Evolutionary conservation across 2,329 filamentous ascomycete species (phyloP).

Genomic region (Dactylellina cionopaga): DNA sequence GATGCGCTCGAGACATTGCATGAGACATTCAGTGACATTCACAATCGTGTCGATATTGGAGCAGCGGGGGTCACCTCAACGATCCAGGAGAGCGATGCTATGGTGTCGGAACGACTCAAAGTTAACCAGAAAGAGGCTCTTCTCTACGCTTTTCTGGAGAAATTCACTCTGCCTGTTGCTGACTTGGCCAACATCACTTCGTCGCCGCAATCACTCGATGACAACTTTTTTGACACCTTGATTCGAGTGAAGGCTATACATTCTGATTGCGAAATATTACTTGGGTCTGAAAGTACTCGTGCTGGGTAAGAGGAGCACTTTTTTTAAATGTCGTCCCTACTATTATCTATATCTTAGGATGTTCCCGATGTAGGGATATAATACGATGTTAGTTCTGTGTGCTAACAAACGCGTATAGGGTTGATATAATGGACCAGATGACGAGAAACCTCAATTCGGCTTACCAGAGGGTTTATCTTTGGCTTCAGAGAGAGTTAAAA

Average conservation of each 20-base stretch:
- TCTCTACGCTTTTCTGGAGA: conserved; percentile 77
- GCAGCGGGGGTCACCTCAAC: conserved; percentile 15
- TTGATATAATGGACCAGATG: conserved; percentile 91
- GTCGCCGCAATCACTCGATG: conserved; percentile 82
- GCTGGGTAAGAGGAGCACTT: conserved; percentile 51
- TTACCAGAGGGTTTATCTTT: conserved; percentile 95
- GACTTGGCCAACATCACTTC: conserved; percentile 80
- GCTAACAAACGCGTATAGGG: conserved; percentile 68
- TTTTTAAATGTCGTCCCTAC: too few relatives aligned
- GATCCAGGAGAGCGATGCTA: conserved; percentile 26
- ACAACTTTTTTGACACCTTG: conserved; percentile 81
- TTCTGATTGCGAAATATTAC: conserved; percentile 84
- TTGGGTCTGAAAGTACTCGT: conserved; percentile 89
- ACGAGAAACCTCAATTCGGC: conserved; percentile 86
- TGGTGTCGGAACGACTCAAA: conserved; percentile 77
- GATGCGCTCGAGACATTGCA: conserved; percentile 27
- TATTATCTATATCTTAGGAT: too few relatives aligned
- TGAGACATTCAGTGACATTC: conserved; percentile 26
- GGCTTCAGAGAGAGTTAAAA: conserved; percentile 94
- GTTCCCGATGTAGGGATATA: too few relatives aligned
- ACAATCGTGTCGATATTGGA: conserved; percentile 18
- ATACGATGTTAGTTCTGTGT: background rate
- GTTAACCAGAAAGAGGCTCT: conserved; percentile 83
- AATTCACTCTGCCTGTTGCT: conserved; percentile 85
- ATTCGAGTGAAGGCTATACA: conserved; percentile 85